These are phyloP conservation scores for Sclerotinia sclerotiorum DNA, from an alignment of 2,329 filamentous ascomycete species.

Conservation along the genomic window DNA sequence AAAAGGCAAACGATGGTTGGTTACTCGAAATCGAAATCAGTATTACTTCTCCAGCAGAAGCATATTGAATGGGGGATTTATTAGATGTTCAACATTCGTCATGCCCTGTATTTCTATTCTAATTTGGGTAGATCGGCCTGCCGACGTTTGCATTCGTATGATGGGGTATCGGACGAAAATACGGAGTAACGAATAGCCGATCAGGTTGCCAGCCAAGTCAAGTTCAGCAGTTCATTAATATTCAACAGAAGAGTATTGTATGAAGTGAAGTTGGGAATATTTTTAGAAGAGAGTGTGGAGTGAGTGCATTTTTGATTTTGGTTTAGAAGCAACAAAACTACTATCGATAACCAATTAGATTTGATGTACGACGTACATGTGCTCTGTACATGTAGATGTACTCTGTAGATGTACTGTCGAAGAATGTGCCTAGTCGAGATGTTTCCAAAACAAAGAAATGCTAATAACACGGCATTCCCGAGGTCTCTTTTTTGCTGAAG, in stretches of 20 bases:
- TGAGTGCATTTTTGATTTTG: background rate
- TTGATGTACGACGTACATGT: too few relatives aligned
- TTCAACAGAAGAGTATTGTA: background rate
- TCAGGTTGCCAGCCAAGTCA: conserved; percentile 1
- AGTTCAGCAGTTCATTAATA: background rate
- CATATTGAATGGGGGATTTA: background rate
- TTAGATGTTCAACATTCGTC: conserved; percentile 11
- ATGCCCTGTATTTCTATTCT: background rate
- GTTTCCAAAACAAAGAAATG: background rate
- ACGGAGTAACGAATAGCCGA: conserved; percentile 11
- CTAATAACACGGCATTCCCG: too few relatives aligned
- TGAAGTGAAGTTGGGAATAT: background rate
- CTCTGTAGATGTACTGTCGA: too few relatives aligned
- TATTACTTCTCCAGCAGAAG: background rate
- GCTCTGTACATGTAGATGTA: too few relatives aligned
- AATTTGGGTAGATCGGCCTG: conserved; percentile 1
- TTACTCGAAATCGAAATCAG: conserved; percentile 5
- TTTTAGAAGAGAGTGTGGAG: background rate
- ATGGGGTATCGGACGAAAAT: background rate
- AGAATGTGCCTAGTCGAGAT: too few relatives aligned
- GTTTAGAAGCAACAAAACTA: background rate
- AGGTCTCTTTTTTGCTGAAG: background rate
- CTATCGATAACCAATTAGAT: too few relatives aligned
- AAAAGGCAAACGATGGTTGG: conserved; percentile 3
- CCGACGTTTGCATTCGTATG: conserved; percentile 17